phyloP scores from a whole-genome alignment of 306 rosid species.

The Vigna nakashimae region DNA sequence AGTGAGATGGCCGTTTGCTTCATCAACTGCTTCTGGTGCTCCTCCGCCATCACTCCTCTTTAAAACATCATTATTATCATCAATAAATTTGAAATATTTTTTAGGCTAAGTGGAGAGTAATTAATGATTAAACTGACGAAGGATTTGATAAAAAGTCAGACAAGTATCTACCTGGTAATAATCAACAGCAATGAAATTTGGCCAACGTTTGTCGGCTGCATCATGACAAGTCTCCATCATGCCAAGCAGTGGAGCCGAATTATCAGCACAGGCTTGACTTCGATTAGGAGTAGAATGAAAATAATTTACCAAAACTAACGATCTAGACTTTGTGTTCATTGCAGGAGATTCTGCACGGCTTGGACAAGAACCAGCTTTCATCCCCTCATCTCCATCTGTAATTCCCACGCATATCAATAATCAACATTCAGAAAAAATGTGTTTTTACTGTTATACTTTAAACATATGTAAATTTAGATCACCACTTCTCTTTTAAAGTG shows the following conservation, averaged over 20 bases:
- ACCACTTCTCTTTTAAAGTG: too few relatives aligned
- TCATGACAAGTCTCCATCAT: constrained; percentile 69
- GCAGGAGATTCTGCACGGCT: constrained; percentile 76
- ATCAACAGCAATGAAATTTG: constrained; percentile 95
- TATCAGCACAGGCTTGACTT: constrained; percentile 64
- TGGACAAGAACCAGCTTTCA: constrained; percentile 74
- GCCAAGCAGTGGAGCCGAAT: constrained; percentile 71
- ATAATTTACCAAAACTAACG: constrained; percentile 73
- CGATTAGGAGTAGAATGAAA: constrained; percentile 71
- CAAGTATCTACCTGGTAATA: constrained; percentile 65
- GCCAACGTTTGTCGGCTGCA: constrained; percentile 82
- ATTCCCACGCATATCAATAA: constrained; percentile 36
- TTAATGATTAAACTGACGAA: background rate
- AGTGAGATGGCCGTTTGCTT: constrained; percentile 88
- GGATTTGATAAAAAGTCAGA: background rate
- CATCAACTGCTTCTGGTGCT: constrained; percentile 90
- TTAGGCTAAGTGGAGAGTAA: constrained; percentile 10
- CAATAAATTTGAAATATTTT: constrained; percentile 14
- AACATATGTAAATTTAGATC: too few relatives aligned
- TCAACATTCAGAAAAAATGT: background rate
- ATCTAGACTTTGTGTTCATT: constrained; percentile 64
- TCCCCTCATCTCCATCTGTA: constrained; percentile 87
- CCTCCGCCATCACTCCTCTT: constrained; percentile 97
- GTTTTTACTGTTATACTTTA: too few relatives aligned
- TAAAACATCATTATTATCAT: constrained; percentile 40